Conservation (phyloP, 163 green algal genomes). For the Trebouxiophyceae sp. region DNA sequence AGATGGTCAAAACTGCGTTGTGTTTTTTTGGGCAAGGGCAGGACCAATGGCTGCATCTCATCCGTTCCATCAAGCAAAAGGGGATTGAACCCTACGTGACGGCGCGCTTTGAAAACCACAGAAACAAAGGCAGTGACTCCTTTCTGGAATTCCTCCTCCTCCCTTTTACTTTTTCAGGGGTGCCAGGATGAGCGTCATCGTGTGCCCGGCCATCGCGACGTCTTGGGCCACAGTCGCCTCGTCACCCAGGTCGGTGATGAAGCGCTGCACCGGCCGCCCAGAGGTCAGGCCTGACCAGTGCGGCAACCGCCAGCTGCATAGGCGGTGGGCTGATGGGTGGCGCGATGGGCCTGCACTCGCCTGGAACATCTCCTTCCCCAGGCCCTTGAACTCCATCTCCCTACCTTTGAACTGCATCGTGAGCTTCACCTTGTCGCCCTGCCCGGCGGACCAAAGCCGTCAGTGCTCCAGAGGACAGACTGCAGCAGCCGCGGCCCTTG, state of each 20-base stretch:
- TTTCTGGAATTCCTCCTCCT: no score
- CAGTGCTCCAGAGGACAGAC: neutral
- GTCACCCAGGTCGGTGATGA: slow-evolving; percentile 31
- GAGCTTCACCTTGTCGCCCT: slow-evolving; percentile 88
- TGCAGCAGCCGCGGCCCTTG: neutral
- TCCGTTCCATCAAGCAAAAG: no score
- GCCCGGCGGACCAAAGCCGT: neutral
- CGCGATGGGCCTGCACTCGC: no score
- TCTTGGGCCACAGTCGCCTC: slow-evolving; percentile 13
- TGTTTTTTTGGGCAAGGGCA: no score
- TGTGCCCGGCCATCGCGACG: slow-evolving; percentile 31
- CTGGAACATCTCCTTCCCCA: neutral
- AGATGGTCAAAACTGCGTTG: no score
- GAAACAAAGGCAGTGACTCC: no score
- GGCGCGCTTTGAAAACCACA: no score
- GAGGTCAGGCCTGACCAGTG: neutral
- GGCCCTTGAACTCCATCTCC: slow-evolving; percentile 48
- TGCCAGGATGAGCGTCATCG: slow-evolving; percentile 39
- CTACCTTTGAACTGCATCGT: slow-evolving; percentile 78
- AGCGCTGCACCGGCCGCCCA: slow-evolving; percentile 8
- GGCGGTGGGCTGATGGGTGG: neutral
- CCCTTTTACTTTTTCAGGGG: slow-evolving; percentile 14
- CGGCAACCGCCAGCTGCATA: neutral
- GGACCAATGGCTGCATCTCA: no score
- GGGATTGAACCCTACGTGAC: no score